These are phyloP conservation scores for Cytauxzoon felis DNA, from an alignment of 169 alveolate species.

Conservation along the genomic window DNA sequence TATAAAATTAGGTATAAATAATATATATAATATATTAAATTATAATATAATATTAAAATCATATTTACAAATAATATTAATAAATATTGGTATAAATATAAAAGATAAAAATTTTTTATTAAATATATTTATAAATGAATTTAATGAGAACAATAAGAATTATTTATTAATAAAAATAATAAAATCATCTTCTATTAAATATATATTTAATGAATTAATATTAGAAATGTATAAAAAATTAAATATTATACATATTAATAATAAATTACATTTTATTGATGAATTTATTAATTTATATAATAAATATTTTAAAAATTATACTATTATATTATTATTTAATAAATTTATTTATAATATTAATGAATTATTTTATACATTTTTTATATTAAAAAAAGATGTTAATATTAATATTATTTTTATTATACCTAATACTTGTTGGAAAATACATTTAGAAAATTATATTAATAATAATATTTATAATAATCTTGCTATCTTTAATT, in stretches of 20 bases:
- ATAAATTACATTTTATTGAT: conserved; percentile 9
- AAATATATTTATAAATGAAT: conserved; percentile 9
- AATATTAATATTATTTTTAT: conserved; percentile 23
- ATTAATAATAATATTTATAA: conserved; percentile 8
- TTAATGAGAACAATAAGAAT: background rate
- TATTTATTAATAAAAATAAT: background rate
- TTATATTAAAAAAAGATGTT: conserved; percentile 15
- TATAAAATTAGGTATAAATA: conserved; percentile 6
- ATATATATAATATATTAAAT: conserved; percentile 16
- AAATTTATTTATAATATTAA: conserved; percentile 16
- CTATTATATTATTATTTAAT: conserved; percentile 22
- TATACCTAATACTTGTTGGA: conserved; percentile 24
- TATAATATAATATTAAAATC: background rate
- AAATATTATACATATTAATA: background rate
- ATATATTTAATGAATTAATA: background rate
- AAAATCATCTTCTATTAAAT: background rate
- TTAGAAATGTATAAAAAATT: background rate
- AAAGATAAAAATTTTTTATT: conserved; percentile 29
- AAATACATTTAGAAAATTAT: conserved; percentile 39
- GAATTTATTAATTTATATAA: conserved; percentile 12
- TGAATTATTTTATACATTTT: conserved; percentile 29
- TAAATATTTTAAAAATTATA: background rate
- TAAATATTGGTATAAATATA: conserved; percentile 23
- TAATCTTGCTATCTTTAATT: conserved; percentile 23
- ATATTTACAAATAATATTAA: conserved; percentile 26